These are phyloP conservation scores for Ogataea ganodermae DNA, from an alignment of 805 yeast species.

Conservation along the genomic window DNA sequence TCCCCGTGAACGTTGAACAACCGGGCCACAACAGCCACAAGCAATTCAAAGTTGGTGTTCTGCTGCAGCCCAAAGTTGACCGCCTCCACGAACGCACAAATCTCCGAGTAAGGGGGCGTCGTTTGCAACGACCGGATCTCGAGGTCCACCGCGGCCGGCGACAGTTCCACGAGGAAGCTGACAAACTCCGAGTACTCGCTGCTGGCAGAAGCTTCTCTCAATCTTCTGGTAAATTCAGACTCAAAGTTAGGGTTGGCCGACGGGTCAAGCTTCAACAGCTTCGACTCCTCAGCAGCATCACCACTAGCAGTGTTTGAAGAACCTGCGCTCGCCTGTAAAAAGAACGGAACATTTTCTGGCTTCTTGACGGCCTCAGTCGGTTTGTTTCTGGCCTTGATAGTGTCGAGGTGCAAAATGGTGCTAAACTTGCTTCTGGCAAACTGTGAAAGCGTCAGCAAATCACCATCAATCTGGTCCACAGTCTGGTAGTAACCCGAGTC, in stretches of 20 bases:
- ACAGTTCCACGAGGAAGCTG: conserved; percentile 51
- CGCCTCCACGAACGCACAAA: conserved; percentile 66
- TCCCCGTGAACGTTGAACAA: conserved; percentile 83
- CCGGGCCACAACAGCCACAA: conserved; percentile 78
- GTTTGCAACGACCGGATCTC: conserved; percentile 81
- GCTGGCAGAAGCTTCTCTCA: conserved; percentile 52
- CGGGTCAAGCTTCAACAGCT: conserved; percentile 38
- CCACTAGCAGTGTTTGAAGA: conserved; percentile 74
- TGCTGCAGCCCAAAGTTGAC: conserved; percentile 56
- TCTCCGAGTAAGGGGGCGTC: conserved; percentile 66
- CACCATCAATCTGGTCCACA: conserved; percentile 60
- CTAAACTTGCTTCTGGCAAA: conserved; percentile 79
- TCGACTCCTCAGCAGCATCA: conserved; percentile 44
- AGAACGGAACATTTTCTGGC: conserved; percentile 79
- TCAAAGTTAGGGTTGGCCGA: conserved; percentile 52
- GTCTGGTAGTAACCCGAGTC: conserved; percentile 46
- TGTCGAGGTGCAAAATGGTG: conserved; percentile 78
- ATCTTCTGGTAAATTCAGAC: conserved; percentile 65
- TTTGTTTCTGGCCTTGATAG: conserved; percentile 82
- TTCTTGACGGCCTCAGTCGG: conserved; percentile 88
- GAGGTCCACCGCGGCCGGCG: conserved; percentile 80
- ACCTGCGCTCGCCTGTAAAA: conserved; percentile 62
- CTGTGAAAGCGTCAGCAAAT: conserved; percentile 70
- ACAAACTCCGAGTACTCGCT: conserved; percentile 54
- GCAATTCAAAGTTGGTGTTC: conserved; percentile 70